Base-by-base conservation (phyloP, 2,329 filamentous ascomycete species). In the Phialemoniopsis sp. region DNA sequence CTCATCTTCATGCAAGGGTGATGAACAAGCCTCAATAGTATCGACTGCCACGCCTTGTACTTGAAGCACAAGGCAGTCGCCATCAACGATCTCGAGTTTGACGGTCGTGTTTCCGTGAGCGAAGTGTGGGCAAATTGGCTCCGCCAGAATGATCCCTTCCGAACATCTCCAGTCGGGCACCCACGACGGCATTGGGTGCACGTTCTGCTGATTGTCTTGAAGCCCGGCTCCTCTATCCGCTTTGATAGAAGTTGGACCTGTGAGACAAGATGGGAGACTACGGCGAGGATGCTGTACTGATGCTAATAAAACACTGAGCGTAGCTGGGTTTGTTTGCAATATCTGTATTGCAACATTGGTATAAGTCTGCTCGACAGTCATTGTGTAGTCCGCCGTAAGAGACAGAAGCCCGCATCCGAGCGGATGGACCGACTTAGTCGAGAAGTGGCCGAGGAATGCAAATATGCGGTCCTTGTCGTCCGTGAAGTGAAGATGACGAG, bases 131-230 rank as follows among this genome's bases (percentile, higher is more conserved):
- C 55, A 57, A 12, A 45, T 48, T 1, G 60, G 60, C 1, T 56
- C 51, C 2, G 52, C 57, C 13, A 63, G 46, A 8, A 63, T 47
- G 31, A 31, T 63, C 59, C 2, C 59, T 37, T 10, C 58, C 58
- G 6, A 53, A 39, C 5, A 29, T 40, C 57, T 52, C 62, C 61
- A 64, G 48, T 65, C 62, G 2, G 62, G 62, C 19, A 62, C 60
- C 62, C 62, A 65, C 1, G 59, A 58, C 2, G 62, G 61, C 5
- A 64, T 18, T 13, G n/a, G 17, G 15, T 40, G 17, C 18, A 28
- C 14, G 10, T 33, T 32, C 37, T 34, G n/a, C n/a, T n/a, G n/a
- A n/a, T n/a, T n/a, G n/a, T n/a, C n/a, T n/a, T n/a, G n/a, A n/a
- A n/a, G n/a, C n/a, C n/a, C n/a, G n/a, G n/a, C n/a, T n/a, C n/a